Evolutionary conservation across 768 basidiomycete species (phyloP).

Genomic region (Amanita jacksonii): DNA sequence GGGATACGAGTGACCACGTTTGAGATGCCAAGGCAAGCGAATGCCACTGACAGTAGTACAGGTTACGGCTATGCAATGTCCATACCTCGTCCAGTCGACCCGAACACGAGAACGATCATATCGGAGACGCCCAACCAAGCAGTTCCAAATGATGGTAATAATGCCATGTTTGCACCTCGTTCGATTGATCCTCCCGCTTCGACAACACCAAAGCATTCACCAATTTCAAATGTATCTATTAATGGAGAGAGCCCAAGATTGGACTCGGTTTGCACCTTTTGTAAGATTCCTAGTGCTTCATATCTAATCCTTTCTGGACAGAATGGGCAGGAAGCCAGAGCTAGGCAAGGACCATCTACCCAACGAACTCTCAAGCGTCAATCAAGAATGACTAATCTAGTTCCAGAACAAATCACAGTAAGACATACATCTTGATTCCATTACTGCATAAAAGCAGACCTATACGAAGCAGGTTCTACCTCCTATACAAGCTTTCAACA

Average conservation of each 20-base stretch:
- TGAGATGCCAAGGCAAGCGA: too few species aligned
- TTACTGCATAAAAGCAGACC: too few species aligned
- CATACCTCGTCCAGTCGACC: too few species aligned
- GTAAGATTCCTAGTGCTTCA: neutral
- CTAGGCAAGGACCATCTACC: neutral
- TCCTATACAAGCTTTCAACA: neutral
- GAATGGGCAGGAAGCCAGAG: neutral
- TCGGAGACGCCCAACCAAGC: neutral
- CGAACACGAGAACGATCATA: neutral
- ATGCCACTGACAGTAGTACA: too few species aligned
- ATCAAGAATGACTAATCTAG: neutral
- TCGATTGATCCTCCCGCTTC: neutral
- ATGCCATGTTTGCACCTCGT: neutral
- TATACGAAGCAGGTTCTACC: neutral
- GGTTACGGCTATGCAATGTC: too few species aligned
- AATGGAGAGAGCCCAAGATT: neutral
- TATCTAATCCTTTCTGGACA: neutral
- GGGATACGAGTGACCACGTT: too few species aligned
- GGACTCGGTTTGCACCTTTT: neutral
- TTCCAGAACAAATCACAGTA: constrained; percentile 3
- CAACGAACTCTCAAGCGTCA: constrained; percentile 4
- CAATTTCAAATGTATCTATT: neutral
- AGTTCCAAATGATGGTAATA: neutral
- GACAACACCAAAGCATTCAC: constrained; percentile 3
- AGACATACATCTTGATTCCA: too few species aligned